Evolutionary conservation across 371 early-diverging fungal species (phyloP), one percentile per base, ranked within the genome.

Genomic region (Rhizopus stolonifer): DNA sequence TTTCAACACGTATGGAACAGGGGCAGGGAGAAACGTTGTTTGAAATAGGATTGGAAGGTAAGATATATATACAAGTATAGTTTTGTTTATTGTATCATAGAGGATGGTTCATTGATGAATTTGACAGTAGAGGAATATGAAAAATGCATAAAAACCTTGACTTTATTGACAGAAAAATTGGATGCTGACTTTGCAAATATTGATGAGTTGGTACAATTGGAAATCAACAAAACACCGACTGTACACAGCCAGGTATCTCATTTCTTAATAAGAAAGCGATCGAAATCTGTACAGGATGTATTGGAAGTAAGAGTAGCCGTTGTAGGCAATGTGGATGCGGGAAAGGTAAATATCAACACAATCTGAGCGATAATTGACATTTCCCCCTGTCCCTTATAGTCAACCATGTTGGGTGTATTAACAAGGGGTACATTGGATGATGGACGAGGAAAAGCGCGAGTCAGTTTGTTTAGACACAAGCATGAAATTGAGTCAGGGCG

Each of bases 401-500:
- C 90, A 22, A 95, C 95, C 0, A 70, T 92, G 58, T 74, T 96
- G 22, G 96, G 96, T 25, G 94, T 94, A 4, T 62, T 96, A 49
- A 94, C 95, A 10, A 91, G 90, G 60, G 89, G 91, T 33, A 80
- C 83, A 1, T 75, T 94, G 44, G 96, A 96, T 69, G 95, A 96
- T 69, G 96, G 96, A 15, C 83, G 96, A 34, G 96, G 96, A 34
- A 91, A 86, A 51, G 94, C 94, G 4, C 87, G 96, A 19, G 79
- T 92, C 23, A 91, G 90, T 49, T 73, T 96, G 22, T 94, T 95
- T 64, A 68, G 83, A n/a, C 94, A 94, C 66, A 90, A 91, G 73
- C 96, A 95, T 61, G 96, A 95, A 58, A 76, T 93, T n/a, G 93
- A 93, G 52, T 85, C 88, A 1, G 96, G 95, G 10, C 73, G 96